Percentiles rank a stretch among this genome's conserved stretches.
Conservation (phyloP, 176 grass and related monocot species). For the Carex cristatella region DNA sequence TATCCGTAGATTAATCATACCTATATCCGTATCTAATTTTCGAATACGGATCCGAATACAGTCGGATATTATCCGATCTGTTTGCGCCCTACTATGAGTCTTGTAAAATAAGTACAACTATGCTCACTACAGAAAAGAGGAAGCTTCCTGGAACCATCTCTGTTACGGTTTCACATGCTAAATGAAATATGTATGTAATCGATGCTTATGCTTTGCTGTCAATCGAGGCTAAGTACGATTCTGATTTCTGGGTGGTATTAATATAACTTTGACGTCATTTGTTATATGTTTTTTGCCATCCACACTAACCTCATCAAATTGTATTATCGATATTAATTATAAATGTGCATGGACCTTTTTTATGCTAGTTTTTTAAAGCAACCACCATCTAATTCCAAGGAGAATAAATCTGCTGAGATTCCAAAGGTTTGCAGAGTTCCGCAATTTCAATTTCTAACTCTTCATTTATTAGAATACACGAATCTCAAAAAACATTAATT, state of each 20-base stretch:
- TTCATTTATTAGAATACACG: too few species aligned
- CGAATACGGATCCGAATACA: too few species aligned
- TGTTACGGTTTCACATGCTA: slow-evolving; percentile 12
- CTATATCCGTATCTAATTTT: too few species aligned
- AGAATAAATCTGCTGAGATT: too few species aligned
- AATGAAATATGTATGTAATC: not conserved
- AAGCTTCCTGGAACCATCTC: not conserved
- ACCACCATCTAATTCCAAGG: not conserved
- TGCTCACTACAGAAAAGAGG: not conserved
- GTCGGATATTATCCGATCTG: too few species aligned
- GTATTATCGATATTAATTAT: not conserved
- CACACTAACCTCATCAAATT: not conserved
- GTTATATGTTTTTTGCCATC: not conserved
- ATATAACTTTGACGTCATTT: not conserved
- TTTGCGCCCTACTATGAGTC: not conserved
- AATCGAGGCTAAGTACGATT: not conserved
- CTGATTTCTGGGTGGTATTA: not conserved
- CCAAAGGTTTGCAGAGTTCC: too few species aligned
- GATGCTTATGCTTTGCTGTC: slow-evolving; percentile 22
- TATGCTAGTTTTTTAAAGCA: not conserved
- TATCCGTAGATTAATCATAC: too few species aligned
- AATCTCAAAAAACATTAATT: too few species aligned
- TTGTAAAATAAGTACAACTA: not conserved
- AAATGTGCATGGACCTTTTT: not conserved
- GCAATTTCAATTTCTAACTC: too few species aligned